Percentiles rank a stretch among this genome's conserved stretches.
Conservation (phyloP, 192 early-diverging fungal genomes). For the Coemansia sp. region DNA sequence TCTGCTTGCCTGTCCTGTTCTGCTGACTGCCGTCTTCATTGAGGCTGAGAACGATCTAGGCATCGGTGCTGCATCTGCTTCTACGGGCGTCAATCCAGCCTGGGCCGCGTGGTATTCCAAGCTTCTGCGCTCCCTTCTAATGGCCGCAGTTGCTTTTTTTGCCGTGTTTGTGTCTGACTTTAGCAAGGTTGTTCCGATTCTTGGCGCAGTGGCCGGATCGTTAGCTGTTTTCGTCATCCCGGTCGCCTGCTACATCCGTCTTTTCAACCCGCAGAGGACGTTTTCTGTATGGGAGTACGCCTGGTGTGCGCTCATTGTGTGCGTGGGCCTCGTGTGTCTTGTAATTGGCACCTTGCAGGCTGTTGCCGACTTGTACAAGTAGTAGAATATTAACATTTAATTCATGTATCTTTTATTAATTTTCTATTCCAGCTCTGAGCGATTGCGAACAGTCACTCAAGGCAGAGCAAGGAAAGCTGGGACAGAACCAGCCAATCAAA, state of each 20-base stretch:
- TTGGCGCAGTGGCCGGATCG: slow-evolving; percentile 79
- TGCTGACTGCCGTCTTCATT: slow-evolving; percentile 72
- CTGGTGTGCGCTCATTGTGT: slow-evolving; percentile 42
- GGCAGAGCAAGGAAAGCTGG: not conserved
- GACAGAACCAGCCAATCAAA: not conserved
- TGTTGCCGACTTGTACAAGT: slow-evolving; percentile 20
- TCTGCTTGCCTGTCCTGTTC: slow-evolving; percentile 77
- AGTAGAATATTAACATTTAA: not conserved
- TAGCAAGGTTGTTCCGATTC: slow-evolving; percentile 73
- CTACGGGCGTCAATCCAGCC: not conserved
- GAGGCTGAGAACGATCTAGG: slow-evolving; percentile 70
- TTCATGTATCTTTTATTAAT: not conserved
- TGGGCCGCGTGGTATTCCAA: slow-evolving; percentile 56
- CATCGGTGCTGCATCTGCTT: slow-evolving; percentile 50
- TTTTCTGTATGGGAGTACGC: slow-evolving; percentile 33
- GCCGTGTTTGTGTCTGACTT: slow-evolving; percentile 78
- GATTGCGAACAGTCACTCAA: no score
- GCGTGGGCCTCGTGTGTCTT: slow-evolving; percentile 40
- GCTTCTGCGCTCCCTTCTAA: slow-evolving; percentile 58
- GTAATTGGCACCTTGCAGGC: slow-evolving; percentile 49
- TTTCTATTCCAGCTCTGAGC: no score
- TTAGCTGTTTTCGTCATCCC: slow-evolving; percentile 85
- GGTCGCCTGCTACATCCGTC: slow-evolving; percentile 69
- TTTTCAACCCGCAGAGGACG: slow-evolving; percentile 44
- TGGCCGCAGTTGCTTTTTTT: slow-evolving; percentile 59